Conservation (phyloP, 2,329 filamentous ascomycete genomes). For the Alternaria arborescens region DNA sequence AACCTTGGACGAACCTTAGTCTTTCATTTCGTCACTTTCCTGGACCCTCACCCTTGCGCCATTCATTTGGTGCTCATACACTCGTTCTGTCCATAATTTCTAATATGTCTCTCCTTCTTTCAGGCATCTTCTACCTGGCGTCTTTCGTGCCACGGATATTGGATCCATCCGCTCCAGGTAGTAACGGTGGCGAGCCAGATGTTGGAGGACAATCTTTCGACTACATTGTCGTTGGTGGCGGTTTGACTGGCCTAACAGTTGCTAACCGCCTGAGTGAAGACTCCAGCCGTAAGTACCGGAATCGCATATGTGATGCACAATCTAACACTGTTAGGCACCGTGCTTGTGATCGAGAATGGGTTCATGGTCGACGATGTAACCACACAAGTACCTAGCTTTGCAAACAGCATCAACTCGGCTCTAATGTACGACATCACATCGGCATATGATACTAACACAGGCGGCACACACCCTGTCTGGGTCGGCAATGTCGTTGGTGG, state of each 20-base stretch:
- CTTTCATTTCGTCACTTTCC: background rate
- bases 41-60: conserved; percentile 5
- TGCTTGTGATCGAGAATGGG: conserved; percentile 42
- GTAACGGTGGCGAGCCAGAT: conserved; percentile 18
- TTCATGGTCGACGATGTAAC: conserved; percentile 32
- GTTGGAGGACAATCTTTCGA: conserved; percentile 37
- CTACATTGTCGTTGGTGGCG: conserved; percentile 45
- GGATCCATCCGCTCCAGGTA: background rate
- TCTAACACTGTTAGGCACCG: conserved; percentile 28
- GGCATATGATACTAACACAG: conserved; percentile 28
- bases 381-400: conserved; percentile 32
- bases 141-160: conserved; percentile 27
- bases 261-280: conserved; percentile 45
- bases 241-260: conserved; percentile 41
- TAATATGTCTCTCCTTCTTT: conserved; percentile 21
- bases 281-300: conserved; percentile 21
- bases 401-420: conserved; percentile 32
- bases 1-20: conserved; percentile 9
- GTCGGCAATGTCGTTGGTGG: conserved; percentile 47
- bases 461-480: conserved; percentile 24
- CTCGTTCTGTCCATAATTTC: conserved; percentile 3
- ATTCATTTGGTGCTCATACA: conserved; percentile 5
- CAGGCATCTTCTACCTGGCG: conserved; percentile 21
- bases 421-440: conserved; percentile 39
- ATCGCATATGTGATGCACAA: background rate